phyloP scores from a whole-genome alignment of 805 yeast species.

The Kodamaea hsintzibuensis region DNA sequence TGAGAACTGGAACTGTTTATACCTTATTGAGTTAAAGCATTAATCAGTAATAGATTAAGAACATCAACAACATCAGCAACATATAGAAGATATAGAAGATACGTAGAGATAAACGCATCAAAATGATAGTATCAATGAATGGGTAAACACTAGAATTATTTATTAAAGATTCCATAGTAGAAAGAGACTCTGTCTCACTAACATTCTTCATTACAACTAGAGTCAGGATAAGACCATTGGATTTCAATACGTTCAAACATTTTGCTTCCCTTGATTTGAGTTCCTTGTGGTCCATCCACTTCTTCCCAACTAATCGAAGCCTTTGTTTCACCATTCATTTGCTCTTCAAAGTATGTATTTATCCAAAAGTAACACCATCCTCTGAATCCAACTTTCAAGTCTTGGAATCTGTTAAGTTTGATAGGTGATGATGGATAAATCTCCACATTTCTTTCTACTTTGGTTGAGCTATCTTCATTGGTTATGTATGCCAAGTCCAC shows the following conservation, averaged over 20 bases:
- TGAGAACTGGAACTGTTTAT: too few species aligned
- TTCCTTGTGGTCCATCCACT: slow-evolving; percentile 71
- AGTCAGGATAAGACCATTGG: slow-evolving; percentile 26
- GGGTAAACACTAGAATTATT: too few species aligned
- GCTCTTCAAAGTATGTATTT: slow-evolving; percentile 26
- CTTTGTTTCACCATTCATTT: neutral
- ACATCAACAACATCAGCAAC: too few species aligned
- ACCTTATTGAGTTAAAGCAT: too few species aligned
- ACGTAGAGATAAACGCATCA: too few species aligned
- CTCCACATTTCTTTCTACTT: neutral
- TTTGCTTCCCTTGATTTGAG: slow-evolving; percentile 50
- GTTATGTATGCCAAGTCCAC: neutral
- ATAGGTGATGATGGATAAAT: neutral
- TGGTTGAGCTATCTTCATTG: neutral
- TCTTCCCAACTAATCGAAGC: slow-evolving; percentile 31
- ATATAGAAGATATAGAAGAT: too few species aligned
- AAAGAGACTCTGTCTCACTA: too few species aligned
- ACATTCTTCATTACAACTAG: too few species aligned
- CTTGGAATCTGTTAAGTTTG: neutral
- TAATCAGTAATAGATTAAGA: too few species aligned
- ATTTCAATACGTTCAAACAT: slow-evolving; percentile 53
- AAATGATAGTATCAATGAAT: too few species aligned
- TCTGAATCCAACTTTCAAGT: slow-evolving; percentile 3
- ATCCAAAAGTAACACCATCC: slow-evolving; percentile 32
- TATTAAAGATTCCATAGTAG: too few species aligned